Base-by-base conservation (phyloP, 148 eudicot species). In the Heliosperma pusillum region DNA sequence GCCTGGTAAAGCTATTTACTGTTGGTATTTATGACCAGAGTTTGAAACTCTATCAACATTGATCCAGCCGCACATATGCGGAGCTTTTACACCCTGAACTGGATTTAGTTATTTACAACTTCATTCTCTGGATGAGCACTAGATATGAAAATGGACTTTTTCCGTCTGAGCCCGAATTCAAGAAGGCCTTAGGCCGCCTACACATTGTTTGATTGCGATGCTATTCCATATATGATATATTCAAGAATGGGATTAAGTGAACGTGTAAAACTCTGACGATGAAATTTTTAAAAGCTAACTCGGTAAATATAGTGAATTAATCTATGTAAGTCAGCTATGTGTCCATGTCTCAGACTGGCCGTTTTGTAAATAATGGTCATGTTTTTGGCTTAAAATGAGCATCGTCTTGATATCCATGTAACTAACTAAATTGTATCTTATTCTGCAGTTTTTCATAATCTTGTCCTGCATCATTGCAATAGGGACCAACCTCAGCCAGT, bases 401-500 rank as follows among this genome's bases (percentile, higher is more conserved):
- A 55, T 10, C 33, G 2, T 17, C 47, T 57, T 13, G 63, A 57
- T n/a, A 58, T 19, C 13, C n/a, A 36, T 58, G 64, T 13, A 24
- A 57, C 58, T 80, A 24, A 80, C 52, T 1, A 56, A 0, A 22
- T 13, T 60, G 15, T 72, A 36, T 15, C 44, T 53, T 71, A 45
- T 69, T 74, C 29, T 77, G 80, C 86, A 86, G 88, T 77, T 86
- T 71, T 81, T 86, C 36, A 83, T 86, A 44, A 36, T 69, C 69
- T 78, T 86, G 21, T 86, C 88, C 53, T 86, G 88, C 70, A 74
- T 77, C 58, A 86, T 86, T 1, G 88, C 88, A 21, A 81, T 86
- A 7, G 88, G 88, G 69, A 86, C 88, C 73, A 86, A 86, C 76
- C 83, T 86, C 12, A 86, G 88, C 80, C 88, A 86, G 81, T 86